Evolutionary conservation across 441 rosid genomes (phyloP).

Genomic region (Populus hybrid): DNA sequence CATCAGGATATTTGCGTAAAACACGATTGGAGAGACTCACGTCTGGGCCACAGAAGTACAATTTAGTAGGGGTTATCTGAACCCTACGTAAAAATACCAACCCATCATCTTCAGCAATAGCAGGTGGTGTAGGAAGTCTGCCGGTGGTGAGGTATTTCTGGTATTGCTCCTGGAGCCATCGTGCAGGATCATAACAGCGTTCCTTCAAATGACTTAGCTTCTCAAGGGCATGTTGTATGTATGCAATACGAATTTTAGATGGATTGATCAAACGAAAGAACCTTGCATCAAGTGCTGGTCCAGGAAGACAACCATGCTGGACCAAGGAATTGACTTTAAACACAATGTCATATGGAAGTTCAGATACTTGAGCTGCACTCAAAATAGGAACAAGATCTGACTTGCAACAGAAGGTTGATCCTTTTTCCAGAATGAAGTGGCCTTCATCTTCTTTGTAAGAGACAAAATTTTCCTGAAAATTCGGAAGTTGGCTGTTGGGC

Average conservation of each 20-base stretch:
- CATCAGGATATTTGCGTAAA: constrained; percentile 36
- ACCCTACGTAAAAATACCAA: constrained; percentile 56
- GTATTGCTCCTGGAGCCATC: constrained; percentile 51
- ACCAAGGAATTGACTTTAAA: constrained; percentile 61
- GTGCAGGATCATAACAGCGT: constrained; percentile 62
- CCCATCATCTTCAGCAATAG: constrained; percentile 44
- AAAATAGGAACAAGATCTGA: constrained; percentile 52
- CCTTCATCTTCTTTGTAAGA: constrained; percentile 34
- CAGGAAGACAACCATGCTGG: constrained; percentile 61
- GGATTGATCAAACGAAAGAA: constrained; percentile 51
- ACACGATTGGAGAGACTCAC: constrained; percentile 70
- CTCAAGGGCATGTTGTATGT: constrained; percentile 51
- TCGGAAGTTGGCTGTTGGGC: constrained; percentile 17
- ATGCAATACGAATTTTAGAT: constrained; percentile 11
- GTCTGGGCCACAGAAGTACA: constrained; percentile 76
- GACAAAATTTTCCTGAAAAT: constrained; percentile 39
- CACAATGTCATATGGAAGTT: constrained; percentile 51
- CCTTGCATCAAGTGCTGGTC: constrained; percentile 47
- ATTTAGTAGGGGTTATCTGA: constrained; percentile 65
- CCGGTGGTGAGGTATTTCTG: constrained; percentile 6
- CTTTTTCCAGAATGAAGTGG: constrained; percentile 29
- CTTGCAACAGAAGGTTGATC: constrained; percentile 35
- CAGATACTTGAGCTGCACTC: constrained; percentile 40
- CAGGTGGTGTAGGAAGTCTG: constrained; percentile 30
- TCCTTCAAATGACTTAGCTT: constrained; percentile 44